A percentile compares a stretch with the other conserved stretches of the same genome.
phyloP scores from a whole-genome alignment of 2,329 filamentous ascomycete species.

The Phyllosticta capitalensis region DNA sequence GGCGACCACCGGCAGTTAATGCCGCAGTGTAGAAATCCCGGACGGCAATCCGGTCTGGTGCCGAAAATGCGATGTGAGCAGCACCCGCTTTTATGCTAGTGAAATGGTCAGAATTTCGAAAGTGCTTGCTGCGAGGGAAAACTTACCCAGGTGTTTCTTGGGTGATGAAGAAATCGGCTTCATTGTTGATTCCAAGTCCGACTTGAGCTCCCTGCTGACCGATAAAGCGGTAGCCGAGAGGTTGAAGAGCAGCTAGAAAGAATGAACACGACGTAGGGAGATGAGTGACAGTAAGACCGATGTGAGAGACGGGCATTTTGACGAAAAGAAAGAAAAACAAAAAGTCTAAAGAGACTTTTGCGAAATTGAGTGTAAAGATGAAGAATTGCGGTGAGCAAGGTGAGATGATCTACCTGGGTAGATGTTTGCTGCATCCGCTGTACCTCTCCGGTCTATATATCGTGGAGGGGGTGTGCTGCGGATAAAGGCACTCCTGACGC shows the following conservation, averaged over 20 bases:
- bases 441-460: slow-evolving; percentile 4
- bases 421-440: not conserved
- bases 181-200: slow-evolving; percentile 49
- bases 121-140: not conserved
- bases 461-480: slow-evolving; percentile 2
- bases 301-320: slow-evolving; percentile 52
- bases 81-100: slow-evolving; percentile 40
- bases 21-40: slow-evolving; percentile 63
- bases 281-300: slow-evolving; percentile 62
- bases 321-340: not conserved
- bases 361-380: not conserved
- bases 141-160: slow-evolving; percentile 51
- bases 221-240: slow-evolving; percentile 66
- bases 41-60: slow-evolving; percentile 55
- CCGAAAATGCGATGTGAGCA: slow-evolving; percentile 58
- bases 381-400: not conserved
- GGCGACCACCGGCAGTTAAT: slow-evolving; percentile 52
- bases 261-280: slow-evolving; percentile 74
- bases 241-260: slow-evolving; percentile 69
- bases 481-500: slow-evolving; percentile 2
- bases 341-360: not conserved
- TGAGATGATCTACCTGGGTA: not conserved
- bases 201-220: slow-evolving; percentile 52
- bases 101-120: not conserved
- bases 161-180: slow-evolving; percentile 55